Evolutionary conservation across 495 filamentous ascomycete species (phyloP), one percentile per base, ranked within the genome.

Genomic region (Letharia lupina): DNA sequence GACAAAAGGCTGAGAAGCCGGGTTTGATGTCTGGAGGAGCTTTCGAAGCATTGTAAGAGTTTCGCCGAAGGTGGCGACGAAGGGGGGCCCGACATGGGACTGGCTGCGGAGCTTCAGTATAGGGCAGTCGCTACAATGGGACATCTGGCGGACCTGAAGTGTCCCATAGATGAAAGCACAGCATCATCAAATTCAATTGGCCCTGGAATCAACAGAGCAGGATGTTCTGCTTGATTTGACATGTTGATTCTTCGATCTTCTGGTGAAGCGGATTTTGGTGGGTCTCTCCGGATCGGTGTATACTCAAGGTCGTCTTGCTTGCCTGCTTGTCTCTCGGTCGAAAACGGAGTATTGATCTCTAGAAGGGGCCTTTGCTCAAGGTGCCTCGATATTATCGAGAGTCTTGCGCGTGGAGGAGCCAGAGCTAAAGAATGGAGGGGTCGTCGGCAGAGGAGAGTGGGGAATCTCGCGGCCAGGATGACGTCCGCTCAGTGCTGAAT

Each of bases 131-230:
- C 18, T 47, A 8, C 39, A 62, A 15, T n/a, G 12, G 23, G 62
- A 40, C 47, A 28, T 52, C 11, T 40, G 42, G 79, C 83, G 74
- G 75, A 96, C 93, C 92, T 93, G 80, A 88, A 96, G 78, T 98
- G 94, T 75, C 88, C 84, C 94, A 98, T 98, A 64, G 92, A 90
- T 75, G 91, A 82, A 57, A 98, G 85, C 61, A 98, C 94, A 54
- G 87, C 92, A 90, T 98, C 94, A 75, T 97, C 94, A 73, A 98
- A 98, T 78, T 98, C 94, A 74, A 98, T 94, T 74, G 94, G 94
- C 39, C 94, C 94, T 35, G 94, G 94, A 73, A 98, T 96, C 72
- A 98, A 84, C 73, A 97, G 77, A 47, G 91, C 84, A 65, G 90
- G 84, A 75, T 96, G 92, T 61, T 84, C 80, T 54, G 90, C 77